Evolutionary conservation across 2,329 filamentous ascomycete genomes (phyloP).

Genomic region (Pleomassaria siparia): DNA sequence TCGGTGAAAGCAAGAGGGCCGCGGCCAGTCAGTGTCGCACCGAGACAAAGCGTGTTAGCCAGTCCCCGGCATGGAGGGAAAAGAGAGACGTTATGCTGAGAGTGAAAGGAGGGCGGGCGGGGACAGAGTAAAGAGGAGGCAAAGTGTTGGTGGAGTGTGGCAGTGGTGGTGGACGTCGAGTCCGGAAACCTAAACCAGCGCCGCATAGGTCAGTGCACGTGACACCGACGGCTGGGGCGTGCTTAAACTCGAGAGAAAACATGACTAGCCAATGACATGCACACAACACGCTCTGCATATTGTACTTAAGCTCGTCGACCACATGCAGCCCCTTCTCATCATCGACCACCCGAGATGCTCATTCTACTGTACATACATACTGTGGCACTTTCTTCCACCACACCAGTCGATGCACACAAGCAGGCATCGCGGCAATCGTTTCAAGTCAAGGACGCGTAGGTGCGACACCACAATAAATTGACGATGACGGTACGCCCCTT

Average conservation of each 20-base stretch:
- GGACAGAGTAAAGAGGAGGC: slow-evolving; percentile 4
- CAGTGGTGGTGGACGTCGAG: slow-evolving; percentile 1
- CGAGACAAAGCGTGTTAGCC: slow-evolving; percentile 8
- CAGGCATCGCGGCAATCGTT: slow-evolving; percentile 9
- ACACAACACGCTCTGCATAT: neutral
- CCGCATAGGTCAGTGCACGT: neutral
- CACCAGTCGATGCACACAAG: neutral
- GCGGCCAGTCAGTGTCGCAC: slow-evolving; percentile 11
- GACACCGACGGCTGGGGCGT: slow-evolving; percentile 1
- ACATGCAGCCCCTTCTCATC: neutral
- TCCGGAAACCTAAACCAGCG: neutral
- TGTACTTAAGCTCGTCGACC: neutral
- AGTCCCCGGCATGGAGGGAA: slow-evolving; percentile 14
- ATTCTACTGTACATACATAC: too few species aligned
- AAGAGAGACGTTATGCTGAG: slow-evolving; percentile 6
- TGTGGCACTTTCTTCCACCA: neutral
- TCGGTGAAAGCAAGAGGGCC: slow-evolving; percentile 17
- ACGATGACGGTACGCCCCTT: slow-evolving; percentile 5
- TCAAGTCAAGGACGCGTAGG: slow-evolving; percentile 19
- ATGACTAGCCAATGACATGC: neutral
- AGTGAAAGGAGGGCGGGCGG: slow-evolving; percentile 3
- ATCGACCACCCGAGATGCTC: too few species aligned
- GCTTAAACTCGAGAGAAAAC: neutral
- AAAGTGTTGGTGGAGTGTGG: slow-evolving; percentile 3
- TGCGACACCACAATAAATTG: slow-evolving; percentile 16